Percentiles rank a stretch among this genome's conserved stretches.
These are phyloP conservation scores for Priceomyces fermenticarens DNA, from an alignment of 805 yeast species.

Conservation along the genomic window DNA sequence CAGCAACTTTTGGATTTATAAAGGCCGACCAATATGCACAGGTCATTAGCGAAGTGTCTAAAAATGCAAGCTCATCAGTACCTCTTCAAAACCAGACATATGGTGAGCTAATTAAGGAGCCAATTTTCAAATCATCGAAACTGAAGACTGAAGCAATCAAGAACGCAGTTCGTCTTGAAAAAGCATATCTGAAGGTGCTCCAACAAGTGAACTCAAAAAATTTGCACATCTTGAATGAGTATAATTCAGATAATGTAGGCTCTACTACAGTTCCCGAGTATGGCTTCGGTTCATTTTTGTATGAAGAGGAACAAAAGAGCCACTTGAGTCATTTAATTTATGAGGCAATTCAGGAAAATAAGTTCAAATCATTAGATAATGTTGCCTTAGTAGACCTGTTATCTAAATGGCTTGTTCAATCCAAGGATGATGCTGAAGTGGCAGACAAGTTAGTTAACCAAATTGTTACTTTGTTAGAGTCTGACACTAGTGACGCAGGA, in stretches of 20 bases:
- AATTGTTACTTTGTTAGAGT: slow-evolving; percentile 35
- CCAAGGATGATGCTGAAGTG: slow-evolving; percentile 30
- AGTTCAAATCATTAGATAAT: slow-evolving; percentile 42
- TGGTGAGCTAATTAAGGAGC: slow-evolving; percentile 43
- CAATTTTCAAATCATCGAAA: slow-evolving; percentile 26
- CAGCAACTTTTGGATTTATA: slow-evolving; percentile 55
- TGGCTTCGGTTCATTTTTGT: slow-evolving; percentile 77
- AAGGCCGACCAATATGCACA: slow-evolving; percentile 33
- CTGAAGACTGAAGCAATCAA: slow-evolving; percentile 35
- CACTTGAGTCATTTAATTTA: slow-evolving; percentile 45
- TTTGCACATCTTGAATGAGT: slow-evolving; percentile 62
- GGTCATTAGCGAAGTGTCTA: slow-evolving; percentile 46
- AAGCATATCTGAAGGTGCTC: slow-evolving; percentile 73
- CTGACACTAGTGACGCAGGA: slow-evolving; percentile 40
- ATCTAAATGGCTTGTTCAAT: slow-evolving; percentile 67
- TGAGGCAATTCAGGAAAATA: slow-evolving; percentile 43
- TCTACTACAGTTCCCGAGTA: slow-evolving; percentile 67
- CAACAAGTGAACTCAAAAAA: slow-evolving; percentile 60
- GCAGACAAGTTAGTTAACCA: slow-evolving; percentile 22
- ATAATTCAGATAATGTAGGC: slow-evolving; percentile 43
- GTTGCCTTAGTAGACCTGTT: slow-evolving; percentile 52
- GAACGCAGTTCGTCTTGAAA: slow-evolving; percentile 57
- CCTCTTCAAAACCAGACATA: slow-evolving; percentile 65
- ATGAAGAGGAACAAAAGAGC: slow-evolving; percentile 49
- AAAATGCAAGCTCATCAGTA: slow-evolving; percentile 47